A percentile compares a stretch with the other conserved stretches of the same genome.
phyloP scores from a whole-genome alignment of 208 protist species.

The Leishmania amazonensis region DNA sequence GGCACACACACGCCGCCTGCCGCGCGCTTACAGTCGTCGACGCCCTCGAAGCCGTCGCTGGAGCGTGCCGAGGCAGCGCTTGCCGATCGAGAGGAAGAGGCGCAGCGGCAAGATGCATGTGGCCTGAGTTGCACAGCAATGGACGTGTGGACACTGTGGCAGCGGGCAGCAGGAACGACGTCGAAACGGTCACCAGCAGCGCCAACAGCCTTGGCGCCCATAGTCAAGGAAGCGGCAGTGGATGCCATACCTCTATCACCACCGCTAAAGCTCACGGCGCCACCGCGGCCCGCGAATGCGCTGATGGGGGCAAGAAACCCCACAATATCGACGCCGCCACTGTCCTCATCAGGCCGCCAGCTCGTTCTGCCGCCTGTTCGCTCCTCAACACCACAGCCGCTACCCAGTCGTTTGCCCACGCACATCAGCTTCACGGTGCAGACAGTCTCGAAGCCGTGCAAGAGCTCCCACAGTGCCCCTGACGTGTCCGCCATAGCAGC shows the following conservation, averaged over 20 bases:
- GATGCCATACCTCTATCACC: neutral
- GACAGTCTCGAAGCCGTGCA: conserved; percentile 9
- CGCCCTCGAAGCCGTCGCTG: neutral
- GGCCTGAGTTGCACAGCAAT: conserved; percentile 21
- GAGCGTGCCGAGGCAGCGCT: neutral
- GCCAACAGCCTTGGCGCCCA: neutral
- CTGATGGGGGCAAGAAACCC: neutral
- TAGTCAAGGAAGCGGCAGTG: neutral
- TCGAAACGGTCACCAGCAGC: neutral
- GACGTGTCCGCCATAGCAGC: neutral
- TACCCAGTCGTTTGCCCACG: conserved; percentile 3
- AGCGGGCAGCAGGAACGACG: neutral
- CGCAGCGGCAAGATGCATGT: neutral
- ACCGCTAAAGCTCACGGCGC: neutral
- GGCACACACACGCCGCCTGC: neutral
- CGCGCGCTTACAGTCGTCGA: neutral
- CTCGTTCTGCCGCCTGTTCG: neutral
- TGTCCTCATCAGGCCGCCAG: neutral
- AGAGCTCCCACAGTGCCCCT: neutral
- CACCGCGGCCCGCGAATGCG: neutral
- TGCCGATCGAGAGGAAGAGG: neutral
- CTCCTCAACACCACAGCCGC: neutral
- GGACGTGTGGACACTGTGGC: conserved; percentile 23
- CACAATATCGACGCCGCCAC: neutral
- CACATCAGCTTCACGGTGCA: conserved; percentile 27